Evolutionary conservation across 331 rosid genomes (phyloP).

Genomic region (Quercus phellos): DNA sequence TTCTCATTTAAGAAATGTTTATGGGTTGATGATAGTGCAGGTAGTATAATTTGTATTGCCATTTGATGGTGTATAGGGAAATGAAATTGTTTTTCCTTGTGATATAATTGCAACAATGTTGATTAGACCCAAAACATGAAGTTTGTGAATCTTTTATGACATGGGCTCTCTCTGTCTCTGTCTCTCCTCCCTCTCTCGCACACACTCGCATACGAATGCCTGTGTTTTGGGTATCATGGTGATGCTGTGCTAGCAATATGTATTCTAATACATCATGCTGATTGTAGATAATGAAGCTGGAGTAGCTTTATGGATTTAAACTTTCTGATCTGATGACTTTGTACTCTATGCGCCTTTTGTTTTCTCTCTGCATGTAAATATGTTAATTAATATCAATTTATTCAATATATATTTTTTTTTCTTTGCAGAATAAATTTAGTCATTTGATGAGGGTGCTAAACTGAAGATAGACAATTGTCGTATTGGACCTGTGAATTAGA

Average conservation of each 20-base stretch:
- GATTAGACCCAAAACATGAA: neutral
- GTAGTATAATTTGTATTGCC: neutral
- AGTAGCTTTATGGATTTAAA: neutral
- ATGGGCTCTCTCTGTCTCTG: neutral
- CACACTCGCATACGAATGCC: neutral
- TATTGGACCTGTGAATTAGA: constrained; percentile 13
- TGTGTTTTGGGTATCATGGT: neutral
- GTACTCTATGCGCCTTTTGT: neutral
- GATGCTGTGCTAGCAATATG: neutral
- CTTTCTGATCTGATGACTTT: neutral
- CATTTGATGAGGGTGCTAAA: constrained; percentile 23
- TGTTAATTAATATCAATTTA: constrained; percentile 10
- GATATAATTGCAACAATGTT: neutral
- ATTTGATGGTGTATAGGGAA: neutral
- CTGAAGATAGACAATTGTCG: constrained; percentile 4
- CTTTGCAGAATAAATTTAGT: constrained; percentile 32
- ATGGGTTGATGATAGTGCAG: neutral
- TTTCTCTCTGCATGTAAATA: constrained; percentile 6
- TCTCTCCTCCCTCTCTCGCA: neutral
- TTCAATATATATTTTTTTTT: constrained; percentile 1
- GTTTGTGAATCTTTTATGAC: neutral
- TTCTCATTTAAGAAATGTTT: neutral
- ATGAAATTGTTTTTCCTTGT: neutral
- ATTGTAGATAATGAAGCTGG: neutral
- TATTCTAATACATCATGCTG: neutral